Conservation (phyloP, 371 early-diverging fungal species). For the Syncephalastrum racemosum region DNA sequence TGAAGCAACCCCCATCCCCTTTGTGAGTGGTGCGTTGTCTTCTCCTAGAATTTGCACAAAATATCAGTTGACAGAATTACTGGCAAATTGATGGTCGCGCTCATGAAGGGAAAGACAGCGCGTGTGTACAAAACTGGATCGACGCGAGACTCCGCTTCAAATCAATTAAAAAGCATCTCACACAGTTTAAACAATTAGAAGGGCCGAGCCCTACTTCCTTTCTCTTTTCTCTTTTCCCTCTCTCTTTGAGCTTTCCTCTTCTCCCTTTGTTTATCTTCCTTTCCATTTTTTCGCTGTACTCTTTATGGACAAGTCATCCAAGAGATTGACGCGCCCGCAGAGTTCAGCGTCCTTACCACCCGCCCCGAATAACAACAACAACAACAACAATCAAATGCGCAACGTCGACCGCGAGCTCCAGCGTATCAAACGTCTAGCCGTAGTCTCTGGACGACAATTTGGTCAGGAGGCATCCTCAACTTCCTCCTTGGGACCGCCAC, state of each 20-base stretch:
- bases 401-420: conserved; percentile 40
- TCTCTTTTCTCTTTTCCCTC: conserved; percentile 4
- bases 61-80: too few relatives aligned
- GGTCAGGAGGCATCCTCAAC: conserved; percentile 10
- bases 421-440: conserved; percentile 41
- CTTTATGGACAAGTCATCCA: neutral
- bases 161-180: too few relatives aligned
- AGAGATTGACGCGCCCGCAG: neutral
- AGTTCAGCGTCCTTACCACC: conserved; percentile 1
- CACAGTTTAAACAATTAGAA: too few relatives aligned
- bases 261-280: neutral
- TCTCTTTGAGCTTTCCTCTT: neutral
- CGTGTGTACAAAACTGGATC: too few relatives aligned
- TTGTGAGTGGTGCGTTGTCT: too few relatives aligned
- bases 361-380: neutral
- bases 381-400: conserved; percentile 11
- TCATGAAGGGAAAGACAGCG: too few relatives aligned
- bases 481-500: neutral
- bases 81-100: too few relatives aligned
- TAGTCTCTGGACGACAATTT: conserved; percentile 43
- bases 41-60: too few relatives aligned
- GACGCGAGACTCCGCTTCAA: too few relatives aligned
- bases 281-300: neutral
- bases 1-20: too few relatives aligned
- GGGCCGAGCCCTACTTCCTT: too few relatives aligned